Conservation (phyloP, 148 eudicot species). For the Drosera capensis region DNA sequence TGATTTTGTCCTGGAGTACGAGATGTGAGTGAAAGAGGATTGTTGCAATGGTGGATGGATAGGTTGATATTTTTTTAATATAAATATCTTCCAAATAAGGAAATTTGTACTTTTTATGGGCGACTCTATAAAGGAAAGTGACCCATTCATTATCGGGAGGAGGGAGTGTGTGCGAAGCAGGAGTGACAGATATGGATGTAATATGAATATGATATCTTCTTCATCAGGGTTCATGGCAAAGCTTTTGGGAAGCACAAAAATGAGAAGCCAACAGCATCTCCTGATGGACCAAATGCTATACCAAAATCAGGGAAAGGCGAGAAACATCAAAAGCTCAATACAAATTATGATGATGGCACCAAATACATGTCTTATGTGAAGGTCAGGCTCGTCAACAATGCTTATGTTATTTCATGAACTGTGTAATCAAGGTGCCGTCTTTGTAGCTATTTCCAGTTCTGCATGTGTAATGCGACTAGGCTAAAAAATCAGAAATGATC, state of each 20-base stretch:
- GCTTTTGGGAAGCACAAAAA: constrained; percentile 22
- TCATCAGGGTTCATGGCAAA: constrained; percentile 29
- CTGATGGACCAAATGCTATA: constrained; percentile 31
- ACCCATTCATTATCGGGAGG: too few relatives aligned
- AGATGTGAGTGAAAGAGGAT: too few relatives aligned
- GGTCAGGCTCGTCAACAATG: constrained; percentile 22
- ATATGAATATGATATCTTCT: constrained; percentile 4
- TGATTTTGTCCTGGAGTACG: too few relatives aligned
- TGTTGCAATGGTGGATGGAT: too few relatives aligned
- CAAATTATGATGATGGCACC: constrained; percentile 58
- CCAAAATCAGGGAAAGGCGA: constrained; percentile 44
- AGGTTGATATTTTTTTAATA: too few relatives aligned
- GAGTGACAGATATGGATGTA: neutral
- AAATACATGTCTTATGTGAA: constrained; percentile 92
- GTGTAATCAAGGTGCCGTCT: neutral
- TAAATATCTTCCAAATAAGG: too few relatives aligned
- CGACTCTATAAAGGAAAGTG: too few relatives aligned
- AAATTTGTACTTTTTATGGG: too few relatives aligned
- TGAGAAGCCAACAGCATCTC: constrained; percentile 15
- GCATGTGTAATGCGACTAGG: too few relatives aligned
- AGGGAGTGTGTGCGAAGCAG: too few relatives aligned
- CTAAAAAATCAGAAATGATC: too few relatives aligned
- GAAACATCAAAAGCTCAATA: constrained; percentile 31
- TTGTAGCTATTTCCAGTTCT: neutral
- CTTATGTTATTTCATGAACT: neutral